phyloP scores from a whole-genome alignment of 805 yeast species.

The Saccharomycopsis schoenii region DNA sequence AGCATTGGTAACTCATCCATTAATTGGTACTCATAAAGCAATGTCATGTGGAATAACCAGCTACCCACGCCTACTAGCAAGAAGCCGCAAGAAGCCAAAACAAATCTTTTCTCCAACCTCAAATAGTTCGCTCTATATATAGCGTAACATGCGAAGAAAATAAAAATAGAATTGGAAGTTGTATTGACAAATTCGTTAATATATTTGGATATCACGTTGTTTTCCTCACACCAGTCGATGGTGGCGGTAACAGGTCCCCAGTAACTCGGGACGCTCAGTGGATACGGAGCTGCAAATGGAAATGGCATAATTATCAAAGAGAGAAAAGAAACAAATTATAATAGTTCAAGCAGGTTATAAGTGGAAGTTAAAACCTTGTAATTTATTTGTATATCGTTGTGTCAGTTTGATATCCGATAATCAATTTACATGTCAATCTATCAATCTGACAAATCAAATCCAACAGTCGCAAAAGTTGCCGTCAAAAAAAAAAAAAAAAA shows the following conservation, averaged over 20 bases:
- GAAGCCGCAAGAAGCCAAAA: constrained; percentile 68
- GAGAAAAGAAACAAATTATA: background rate
- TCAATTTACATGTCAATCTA: background rate
- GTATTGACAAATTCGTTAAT: constrained; percentile 90
- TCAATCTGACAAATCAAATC: background rate
- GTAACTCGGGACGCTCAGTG: constrained; percentile 3
- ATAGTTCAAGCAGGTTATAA: background rate
- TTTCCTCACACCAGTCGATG: constrained; percentile 99
- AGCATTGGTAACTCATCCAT: constrained; percentile 97
- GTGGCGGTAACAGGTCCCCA: constrained; percentile 88
- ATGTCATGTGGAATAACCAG: constrained; percentile 95
- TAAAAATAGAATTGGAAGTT: constrained; percentile 55
- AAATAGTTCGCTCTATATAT: constrained; percentile 51
- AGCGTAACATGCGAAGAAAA: constrained; percentile 51
- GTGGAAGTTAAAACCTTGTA: background rate
- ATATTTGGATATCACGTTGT: constrained; percentile 76
- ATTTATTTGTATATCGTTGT: too few species aligned
- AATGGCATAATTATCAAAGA: background rate
- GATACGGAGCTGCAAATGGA: constrained; percentile 9
- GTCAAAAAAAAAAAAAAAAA: background rate
- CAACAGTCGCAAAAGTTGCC: background rate
- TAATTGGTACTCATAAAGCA: constrained; percentile 78
- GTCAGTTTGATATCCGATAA: too few species aligned
- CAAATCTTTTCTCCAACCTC: constrained; percentile 58
- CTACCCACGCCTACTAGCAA: constrained; percentile 86